These are phyloP conservation scores for Colletotrichum tamarilloi DNA, from an alignment of 2,329 filamentous ascomycete species.

Conservation along the genomic window DNA sequence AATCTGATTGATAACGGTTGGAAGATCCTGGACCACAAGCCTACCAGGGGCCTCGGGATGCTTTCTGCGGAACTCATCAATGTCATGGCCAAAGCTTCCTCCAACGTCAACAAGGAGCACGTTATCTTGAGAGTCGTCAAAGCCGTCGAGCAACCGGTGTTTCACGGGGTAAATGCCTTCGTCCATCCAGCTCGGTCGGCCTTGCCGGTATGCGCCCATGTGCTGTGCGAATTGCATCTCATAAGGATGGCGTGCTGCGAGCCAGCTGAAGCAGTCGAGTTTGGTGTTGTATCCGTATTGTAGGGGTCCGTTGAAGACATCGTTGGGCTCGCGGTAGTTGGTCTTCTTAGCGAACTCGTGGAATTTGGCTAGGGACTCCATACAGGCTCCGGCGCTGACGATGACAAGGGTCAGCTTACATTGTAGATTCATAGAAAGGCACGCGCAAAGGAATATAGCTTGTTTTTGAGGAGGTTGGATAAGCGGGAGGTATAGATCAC, in stretches of 20 bases:
- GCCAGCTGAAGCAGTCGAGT: constrained; percentile 21
- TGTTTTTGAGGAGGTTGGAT: neutral
- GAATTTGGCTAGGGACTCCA: constrained; percentile 36
- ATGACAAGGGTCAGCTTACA: neutral
- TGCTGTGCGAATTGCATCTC: constrained; percentile 12
- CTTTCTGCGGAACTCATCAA: constrained; percentile 47
- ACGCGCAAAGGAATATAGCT: too few relatives aligned
- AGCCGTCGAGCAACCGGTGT: constrained; percentile 43
- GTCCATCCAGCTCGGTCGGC: constrained; percentile 48
- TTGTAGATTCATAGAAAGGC: too few relatives aligned
- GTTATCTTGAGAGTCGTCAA: constrained; percentile 37
- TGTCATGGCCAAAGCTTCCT: constrained; percentile 49
- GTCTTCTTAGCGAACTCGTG: constrained; percentile 44
- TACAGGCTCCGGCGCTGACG: constrained; percentile 36
- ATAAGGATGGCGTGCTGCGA: neutral
- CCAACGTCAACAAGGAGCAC: constrained; percentile 49
- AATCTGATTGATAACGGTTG: constrained; percentile 50
- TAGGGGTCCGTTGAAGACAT: constrained; percentile 42
- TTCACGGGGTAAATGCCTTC: constrained; percentile 45
- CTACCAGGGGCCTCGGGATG: constrained; percentile 44
- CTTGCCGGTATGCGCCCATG: constrained; percentile 47
- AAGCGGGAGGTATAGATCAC: neutral
- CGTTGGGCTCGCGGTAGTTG: constrained; percentile 44
- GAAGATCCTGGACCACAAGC: constrained; percentile 61
- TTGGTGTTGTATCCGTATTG: constrained; percentile 47